Evolutionary conservation across 2,329 filamentous ascomycete genomes (phyloP).

Genomic region (Cercospora sp.): DNA sequence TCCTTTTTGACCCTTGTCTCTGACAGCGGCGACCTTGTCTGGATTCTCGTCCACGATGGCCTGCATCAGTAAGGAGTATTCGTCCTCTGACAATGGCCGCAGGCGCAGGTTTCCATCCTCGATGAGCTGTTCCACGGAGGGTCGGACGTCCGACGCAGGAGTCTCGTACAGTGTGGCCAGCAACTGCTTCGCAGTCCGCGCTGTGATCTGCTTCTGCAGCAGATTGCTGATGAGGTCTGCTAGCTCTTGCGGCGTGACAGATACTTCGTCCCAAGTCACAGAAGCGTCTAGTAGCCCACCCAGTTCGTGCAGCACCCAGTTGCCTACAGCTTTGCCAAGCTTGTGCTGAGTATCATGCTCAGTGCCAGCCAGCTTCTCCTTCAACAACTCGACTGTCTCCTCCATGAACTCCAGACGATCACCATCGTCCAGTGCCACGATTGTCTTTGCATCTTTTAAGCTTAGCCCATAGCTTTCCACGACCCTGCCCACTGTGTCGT

Average conservation of each 20-base stretch:
- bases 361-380: conserved; percentile 31
- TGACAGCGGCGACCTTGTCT: conserved; percentile 60
- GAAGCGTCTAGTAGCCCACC: conserved; percentile 48
- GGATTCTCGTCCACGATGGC: conserved; percentile 56
- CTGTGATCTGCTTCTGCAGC: conserved; percentile 48
- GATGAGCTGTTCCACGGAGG: conserved; percentile 55
- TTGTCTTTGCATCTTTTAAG: conserved; percentile 77
- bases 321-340: conserved; percentile 55
- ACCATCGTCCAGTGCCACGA: conserved; percentile 76
- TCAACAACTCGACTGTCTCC: conserved; percentile 57
- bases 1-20: conserved; percentile 59
- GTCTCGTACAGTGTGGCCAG: conserved; percentile 54
- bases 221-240: conserved; percentile 48
- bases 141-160: conserved; percentile 24
- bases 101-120: conserved; percentile 58
- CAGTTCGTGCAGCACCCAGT: conserved; percentile 59
- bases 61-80: conserved; percentile 58
- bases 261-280: conserved; percentile 43
- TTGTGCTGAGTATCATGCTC: conserved; percentile 28
- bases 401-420: conserved; percentile 80
- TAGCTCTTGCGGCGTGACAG: conserved; percentile 44
- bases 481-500: conserved; percentile 59
- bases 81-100: conserved; percentile 54
- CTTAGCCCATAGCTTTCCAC: conserved; percentile 65
- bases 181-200: conserved; percentile 61